Conservation (phyloP, 140 eudicot species). For the Flaveria floridana region DNA sequence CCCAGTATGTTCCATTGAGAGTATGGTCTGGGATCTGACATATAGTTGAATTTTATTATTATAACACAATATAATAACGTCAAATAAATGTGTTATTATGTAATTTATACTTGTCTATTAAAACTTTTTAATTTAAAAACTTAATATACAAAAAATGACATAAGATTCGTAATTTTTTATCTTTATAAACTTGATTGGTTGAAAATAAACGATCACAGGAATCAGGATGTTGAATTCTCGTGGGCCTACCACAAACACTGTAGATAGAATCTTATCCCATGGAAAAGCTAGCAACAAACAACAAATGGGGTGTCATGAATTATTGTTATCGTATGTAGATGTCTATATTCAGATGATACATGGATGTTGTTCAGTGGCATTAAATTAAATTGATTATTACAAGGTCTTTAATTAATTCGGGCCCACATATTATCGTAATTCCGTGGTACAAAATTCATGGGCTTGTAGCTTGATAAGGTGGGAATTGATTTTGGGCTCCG, state of each 20-base stretch:
- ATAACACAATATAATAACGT: neutral
- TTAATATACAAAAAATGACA: no score
- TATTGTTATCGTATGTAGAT: neutral
- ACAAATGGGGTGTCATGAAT: neutral
- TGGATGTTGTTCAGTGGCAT: neutral
- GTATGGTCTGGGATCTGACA: no score
- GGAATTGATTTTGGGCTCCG: neutral
- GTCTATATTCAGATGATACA: neutral
- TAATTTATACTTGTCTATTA: no score
- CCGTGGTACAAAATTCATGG: neutral
- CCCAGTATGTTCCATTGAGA: no score
- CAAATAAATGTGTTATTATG: neutral
- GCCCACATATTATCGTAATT: neutral
- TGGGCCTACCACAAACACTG: constrained; percentile 8
- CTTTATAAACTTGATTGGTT: neutral
- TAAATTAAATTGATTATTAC: neutral
- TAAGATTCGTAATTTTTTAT: no score
- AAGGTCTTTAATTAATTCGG: neutral
- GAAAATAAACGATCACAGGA: neutral
- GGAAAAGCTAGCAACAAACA: constrained; percentile 1
- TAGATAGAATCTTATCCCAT: constrained; percentile 23
- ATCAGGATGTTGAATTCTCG: neutral
- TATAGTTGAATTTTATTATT: neutral
- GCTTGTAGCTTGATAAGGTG: neutral
- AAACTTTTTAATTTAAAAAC: no score